These are phyloP conservation scores for Przewalskia tangutica DNA, from an alignment of 257 asterid species.

Conservation along the genomic window DNA sequence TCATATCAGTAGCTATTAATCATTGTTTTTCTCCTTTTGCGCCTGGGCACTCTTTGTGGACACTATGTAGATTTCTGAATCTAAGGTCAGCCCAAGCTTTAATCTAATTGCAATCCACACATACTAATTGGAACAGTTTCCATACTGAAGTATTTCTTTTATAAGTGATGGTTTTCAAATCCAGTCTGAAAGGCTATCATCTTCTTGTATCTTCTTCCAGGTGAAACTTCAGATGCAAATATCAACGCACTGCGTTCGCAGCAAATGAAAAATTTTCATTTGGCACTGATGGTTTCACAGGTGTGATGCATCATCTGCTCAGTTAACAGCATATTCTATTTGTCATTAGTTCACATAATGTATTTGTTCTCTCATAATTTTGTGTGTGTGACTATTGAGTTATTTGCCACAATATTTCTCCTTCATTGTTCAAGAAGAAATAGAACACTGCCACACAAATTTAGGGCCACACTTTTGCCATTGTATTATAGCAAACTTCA, in stretches of 20 bases:
- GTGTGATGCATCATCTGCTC: constrained; percentile 26
- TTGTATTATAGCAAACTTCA: neutral
- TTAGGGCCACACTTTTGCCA: neutral
- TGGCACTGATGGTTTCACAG: constrained; percentile 88
- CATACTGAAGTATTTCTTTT: neutral
- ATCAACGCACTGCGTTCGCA: constrained; percentile 57
- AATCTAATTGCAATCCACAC: neutral
- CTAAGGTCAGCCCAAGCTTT: neutral
- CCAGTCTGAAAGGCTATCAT: neutral
- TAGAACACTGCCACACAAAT: neutral
- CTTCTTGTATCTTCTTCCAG: constrained; percentile 25
- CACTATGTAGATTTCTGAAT: neutral
- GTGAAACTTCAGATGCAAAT: constrained; percentile 62
- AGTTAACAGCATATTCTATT: neutral
- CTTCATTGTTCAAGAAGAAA: neutral
- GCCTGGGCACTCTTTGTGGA: neutral
- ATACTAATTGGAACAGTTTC: neutral
- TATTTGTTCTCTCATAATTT: neutral
- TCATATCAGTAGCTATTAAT: neutral
- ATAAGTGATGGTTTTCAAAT: neutral
- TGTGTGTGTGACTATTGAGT: neutral
- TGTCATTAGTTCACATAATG: neutral
- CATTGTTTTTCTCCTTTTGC: neutral
- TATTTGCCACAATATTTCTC: neutral
- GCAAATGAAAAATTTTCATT: constrained; percentile 92